A percentile compares a stretch with the other conserved stretches of the same genome.
Evolutionary conservation across 768 basidiomycete genomes (phyloP).

Genomic region (Termitomyces sp.): DNA sequence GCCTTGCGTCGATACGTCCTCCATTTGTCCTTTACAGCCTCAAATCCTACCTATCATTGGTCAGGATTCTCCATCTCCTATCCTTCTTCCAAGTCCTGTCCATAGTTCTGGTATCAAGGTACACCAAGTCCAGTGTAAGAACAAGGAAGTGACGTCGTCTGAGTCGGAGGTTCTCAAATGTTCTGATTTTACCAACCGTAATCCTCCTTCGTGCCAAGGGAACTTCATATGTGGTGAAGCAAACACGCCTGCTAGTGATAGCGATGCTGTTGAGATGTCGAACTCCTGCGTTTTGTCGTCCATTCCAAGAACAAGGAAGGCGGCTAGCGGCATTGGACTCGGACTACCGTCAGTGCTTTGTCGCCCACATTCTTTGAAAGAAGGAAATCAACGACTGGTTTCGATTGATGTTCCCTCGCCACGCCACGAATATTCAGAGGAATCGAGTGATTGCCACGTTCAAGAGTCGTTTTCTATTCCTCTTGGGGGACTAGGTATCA

Average conservation of each 20-base stretch:
- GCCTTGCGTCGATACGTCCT: neutral
- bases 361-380: neutral
- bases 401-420: neutral
- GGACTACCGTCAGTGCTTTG: constrained; percentile 10
- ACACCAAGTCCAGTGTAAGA: neutral
- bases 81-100: constrained; percentile 9
- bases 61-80: constrained; percentile 16
- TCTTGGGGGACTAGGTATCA: neutral
- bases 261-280: neutral
- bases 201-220: neutral
- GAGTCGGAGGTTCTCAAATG: neutral
- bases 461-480: neutral
- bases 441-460: neutral
- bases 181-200: neutral
- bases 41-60: constrained; percentile 2
- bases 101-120: neutral
- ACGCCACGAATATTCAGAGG: neutral
- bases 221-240: neutral
- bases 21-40: constrained; percentile 8
- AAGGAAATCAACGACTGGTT: neutral
- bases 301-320: constrained; percentile 4
- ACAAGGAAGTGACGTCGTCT: neutral
- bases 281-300: neutral
- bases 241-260: neutral
- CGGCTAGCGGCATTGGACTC: constrained; percentile 14